Base-by-base conservation (phyloP, 257 asterid species). In the Solanum corneliomulleri region DNA sequence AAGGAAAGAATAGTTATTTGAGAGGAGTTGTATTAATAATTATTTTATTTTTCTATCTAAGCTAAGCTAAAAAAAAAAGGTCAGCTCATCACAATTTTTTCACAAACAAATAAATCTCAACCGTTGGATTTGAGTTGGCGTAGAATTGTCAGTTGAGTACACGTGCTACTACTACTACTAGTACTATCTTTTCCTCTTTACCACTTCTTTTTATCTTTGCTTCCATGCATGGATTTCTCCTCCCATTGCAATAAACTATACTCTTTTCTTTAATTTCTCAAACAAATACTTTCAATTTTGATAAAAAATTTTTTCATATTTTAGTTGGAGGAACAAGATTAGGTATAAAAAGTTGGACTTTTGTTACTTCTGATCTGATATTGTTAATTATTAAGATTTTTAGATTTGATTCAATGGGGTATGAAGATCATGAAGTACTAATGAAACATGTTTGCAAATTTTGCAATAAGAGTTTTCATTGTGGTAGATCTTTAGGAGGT, bases 151-250 rank as follows among this genome's bases (percentile, higher is more conserved):
- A 71, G 88, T 89, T 85, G 92, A 92, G 91, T 91, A 86, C 94
- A 92, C 92, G 92, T 89, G 91, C 92, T 91, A 85, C 88, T 62
- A 64, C 86, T 82, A 81, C 80, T 82, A 81, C n/a, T n/a, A n/a
- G 81, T 74, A 74, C 82, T 74, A 39, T 23, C 82, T 33, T 85
- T 64, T 78, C 64, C 88, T 62, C 56, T 86, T 62, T 62, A 60
- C 86, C 86, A 52, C 88, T 81, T 85, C 92, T 86, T 91, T 91
- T 88, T 85, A 93, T 88, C 92, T 89, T 93, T 91, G 91, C 93
- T 90, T 93, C 91, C 94, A 91, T 91, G 94, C 96, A 92, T 93
- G 93, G 92, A 88, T 87, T 92, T 93, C 93, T 93, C 92, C 96
- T 85, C 93, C 93, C 86, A 85, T 72, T 80, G 31, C 21, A 70